A percentile compares a stretch with the other conserved stretches of the same genome.
These are phyloP conservation scores for Cercis canadensis DNA, from an alignment of 306 rosid genomes.

Conservation along the genomic window DNA sequence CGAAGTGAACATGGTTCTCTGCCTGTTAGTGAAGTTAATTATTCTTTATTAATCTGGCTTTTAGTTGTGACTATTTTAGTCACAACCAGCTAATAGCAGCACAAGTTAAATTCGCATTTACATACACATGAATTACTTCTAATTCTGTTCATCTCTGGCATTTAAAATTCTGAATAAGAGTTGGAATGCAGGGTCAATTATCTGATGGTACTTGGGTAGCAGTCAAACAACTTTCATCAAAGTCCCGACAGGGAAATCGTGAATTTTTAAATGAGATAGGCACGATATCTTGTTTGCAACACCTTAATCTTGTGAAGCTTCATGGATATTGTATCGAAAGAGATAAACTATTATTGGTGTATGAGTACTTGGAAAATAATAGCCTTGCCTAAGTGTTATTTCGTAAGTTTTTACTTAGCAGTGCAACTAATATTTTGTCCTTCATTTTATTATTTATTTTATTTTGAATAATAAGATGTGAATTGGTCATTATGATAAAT, in stretches of 20 bases:
- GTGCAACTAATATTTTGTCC: too few species aligned
- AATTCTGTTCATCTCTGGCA: not conserved
- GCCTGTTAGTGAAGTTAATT: too few species aligned
- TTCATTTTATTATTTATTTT: too few species aligned
- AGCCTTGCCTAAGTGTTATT: constrained; percentile 57
- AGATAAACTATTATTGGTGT: constrained; percentile 59
- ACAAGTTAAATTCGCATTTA: too few species aligned
- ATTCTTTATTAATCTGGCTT: too few species aligned
- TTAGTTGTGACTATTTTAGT: too few species aligned
- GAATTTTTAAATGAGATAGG: constrained; percentile 65
- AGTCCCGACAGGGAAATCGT: constrained; percentile 57
- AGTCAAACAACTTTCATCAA: constrained; percentile 63
- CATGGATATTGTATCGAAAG: constrained; percentile 66
- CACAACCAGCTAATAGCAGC: too few species aligned
- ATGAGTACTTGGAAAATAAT: constrained; percentile 71
- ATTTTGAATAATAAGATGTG: too few species aligned
- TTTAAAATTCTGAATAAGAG: constrained; percentile 16
- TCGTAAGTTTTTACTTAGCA: constrained; percentile 48
- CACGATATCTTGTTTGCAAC: constrained; percentile 62
- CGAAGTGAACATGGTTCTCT: too few species aligned
- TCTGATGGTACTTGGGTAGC: constrained; percentile 60
- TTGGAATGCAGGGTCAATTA: constrained; percentile 49
- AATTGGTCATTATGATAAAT: too few species aligned
- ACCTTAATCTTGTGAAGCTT: constrained; percentile 69
- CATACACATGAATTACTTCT: not conserved